phyloP scores from a whole-genome alignment of 495 filamentous ascomycete species.

The Glarea lozoyensis region DNA sequence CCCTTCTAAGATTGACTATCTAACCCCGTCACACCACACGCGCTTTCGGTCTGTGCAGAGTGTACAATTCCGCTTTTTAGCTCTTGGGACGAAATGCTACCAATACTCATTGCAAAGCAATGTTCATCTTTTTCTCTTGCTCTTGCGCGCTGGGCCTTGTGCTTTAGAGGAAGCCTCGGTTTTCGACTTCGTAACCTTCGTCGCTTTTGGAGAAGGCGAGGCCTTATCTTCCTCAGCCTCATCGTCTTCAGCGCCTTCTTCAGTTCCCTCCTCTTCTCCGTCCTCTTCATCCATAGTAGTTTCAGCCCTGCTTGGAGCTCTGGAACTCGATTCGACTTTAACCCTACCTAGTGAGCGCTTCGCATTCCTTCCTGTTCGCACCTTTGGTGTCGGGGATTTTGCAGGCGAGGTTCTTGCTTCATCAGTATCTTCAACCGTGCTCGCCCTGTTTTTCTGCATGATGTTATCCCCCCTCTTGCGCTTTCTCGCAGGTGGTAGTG shows the following conservation, averaged over 20 bases:
- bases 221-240: slow-evolving; percentile 17
- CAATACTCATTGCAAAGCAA: background rate
- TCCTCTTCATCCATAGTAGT: slow-evolving; percentile 19
- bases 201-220: slow-evolving; percentile 12
- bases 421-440: slow-evolving; percentile 49
- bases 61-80: too few species aligned
- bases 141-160: slow-evolving; percentile 11
- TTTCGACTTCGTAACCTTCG: slow-evolving; percentile 11
- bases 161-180: slow-evolving; percentile 8
- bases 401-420: slow-evolving; percentile 23
- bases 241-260: slow-evolving; percentile 16
- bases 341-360: slow-evolving; percentile 9
- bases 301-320: slow-evolving; percentile 20
- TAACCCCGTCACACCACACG: too few species aligned
- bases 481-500: slow-evolving; percentile 43
- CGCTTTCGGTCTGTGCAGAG: too few species aligned
- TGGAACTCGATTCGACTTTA: slow-evolving; percentile 17
- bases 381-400: slow-evolving; percentile 10
- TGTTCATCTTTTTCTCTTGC: slow-evolving; percentile 16
- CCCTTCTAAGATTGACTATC: too few species aligned
- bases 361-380: slow-evolving; percentile 9
- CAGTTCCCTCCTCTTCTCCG: slow-evolving; percentile 14
- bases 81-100: background rate
- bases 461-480: slow-evolving; percentile 35
- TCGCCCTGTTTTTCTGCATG: slow-evolving; percentile 33